phyloP scores from a whole-genome alignment of 805 yeast genomes.

The Ogataea paraovalis region DNA sequence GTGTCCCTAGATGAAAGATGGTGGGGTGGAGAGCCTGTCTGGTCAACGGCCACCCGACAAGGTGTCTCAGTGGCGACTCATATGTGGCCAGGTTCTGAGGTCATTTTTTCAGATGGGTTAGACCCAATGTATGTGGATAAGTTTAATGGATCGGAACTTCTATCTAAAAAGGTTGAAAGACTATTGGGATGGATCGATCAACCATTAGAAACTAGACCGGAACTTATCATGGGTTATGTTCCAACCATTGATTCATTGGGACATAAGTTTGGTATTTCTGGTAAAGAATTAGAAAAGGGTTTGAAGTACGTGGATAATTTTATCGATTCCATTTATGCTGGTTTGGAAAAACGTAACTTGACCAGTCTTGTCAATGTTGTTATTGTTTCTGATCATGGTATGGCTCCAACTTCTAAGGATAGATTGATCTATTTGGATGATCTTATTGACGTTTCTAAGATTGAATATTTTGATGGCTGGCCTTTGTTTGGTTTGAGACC shows the following conservation, averaged over 20 bases:
- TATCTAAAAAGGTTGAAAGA: conserved; percentile 53
- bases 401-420: conserved; percentile 79
- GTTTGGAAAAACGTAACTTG: conserved; percentile 52
- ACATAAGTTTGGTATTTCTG: conserved; percentile 66
- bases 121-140: conserved; percentile 55
- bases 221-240: conserved; percentile 70
- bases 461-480: conserved; percentile 76
- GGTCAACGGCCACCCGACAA: conserved; percentile 70
- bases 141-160: conserved; percentile 60
- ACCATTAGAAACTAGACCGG: conserved; percentile 57
- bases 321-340: conserved; percentile 45
- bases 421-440: conserved; percentile 73
- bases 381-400: conserved; percentile 87
- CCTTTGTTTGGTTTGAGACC: conserved; percentile 82
- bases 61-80: conserved; percentile 71
- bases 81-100: conserved; percentile 97
- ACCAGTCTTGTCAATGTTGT: conserved; percentile 66
- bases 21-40: conserved; percentile 92
- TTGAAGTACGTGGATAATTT: conserved; percentile 63
- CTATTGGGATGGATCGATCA: conserved; percentile 67
- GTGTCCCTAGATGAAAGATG: conserved; percentile 52
- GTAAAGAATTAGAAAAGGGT: conserved; percentile 51
- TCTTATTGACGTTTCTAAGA: conserved; percentile 46
- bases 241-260: conserved; percentile 82
- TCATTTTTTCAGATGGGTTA: conserved; percentile 41